Evolutionary conservation across 257 asterid species (phyloP).

Genomic region (Cruciata laevipes): DNA sequence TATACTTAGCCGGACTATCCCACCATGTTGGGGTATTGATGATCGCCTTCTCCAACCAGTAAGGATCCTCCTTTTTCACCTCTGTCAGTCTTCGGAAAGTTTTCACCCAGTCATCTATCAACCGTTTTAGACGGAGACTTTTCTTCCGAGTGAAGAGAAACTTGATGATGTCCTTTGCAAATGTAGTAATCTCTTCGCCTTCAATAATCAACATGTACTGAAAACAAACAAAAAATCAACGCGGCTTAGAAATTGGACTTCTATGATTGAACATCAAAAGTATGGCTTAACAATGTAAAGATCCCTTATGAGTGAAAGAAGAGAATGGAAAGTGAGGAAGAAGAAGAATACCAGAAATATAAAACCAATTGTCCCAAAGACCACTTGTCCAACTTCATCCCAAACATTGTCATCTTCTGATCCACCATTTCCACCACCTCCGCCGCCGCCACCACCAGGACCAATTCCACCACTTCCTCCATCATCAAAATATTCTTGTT

Average conservation of each 20-base stretch:
- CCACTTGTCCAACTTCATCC: conserved; percentile 55
- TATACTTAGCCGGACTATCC: conserved; percentile 53
- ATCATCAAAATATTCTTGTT: conserved; percentile 55
- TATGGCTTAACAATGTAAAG: not conserved
- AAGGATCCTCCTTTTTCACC: conserved; percentile 34
- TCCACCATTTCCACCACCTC: conserved; percentile 41
- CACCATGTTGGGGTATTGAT: conserved; percentile 46
- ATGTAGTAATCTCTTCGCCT: conserved; percentile 47
- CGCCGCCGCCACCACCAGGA: conserved; percentile 48
- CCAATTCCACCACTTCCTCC: conserved; percentile 48
- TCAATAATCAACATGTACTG: conserved; percentile 33
- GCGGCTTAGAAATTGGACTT: not conserved
- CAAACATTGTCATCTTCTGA: conserved; percentile 35
- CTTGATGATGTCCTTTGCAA: conserved; percentile 45
- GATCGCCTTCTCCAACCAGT: conserved; percentile 52
- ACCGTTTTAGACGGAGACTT: conserved; percentile 60
- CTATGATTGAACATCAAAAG: not conserved
- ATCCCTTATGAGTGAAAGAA: not conserved
- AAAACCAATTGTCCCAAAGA: conserved; percentile 50
- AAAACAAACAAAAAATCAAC: not conserved
- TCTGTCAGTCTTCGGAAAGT: conserved; percentile 28
- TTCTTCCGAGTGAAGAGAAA: conserved; percentile 38
- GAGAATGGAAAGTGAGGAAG: not conserved
- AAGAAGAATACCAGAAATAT: conserved; percentile 46
- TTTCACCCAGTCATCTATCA: conserved; percentile 27